Evolutionary conservation across 2,329 filamentous ascomycete species (phyloP).

Genomic region (Phyllosticta paracitricarpa): DNA sequence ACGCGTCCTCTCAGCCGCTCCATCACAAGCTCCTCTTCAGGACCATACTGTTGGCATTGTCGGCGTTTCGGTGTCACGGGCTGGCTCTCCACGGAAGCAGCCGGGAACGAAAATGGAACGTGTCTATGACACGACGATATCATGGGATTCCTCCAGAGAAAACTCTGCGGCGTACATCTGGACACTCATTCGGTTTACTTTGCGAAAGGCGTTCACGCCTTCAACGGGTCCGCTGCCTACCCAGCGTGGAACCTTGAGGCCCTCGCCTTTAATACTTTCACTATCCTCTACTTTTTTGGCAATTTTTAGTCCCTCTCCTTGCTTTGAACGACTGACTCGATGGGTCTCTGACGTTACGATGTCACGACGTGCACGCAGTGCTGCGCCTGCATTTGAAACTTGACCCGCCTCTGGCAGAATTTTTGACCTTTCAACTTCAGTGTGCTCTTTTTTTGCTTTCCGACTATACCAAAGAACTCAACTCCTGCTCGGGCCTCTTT

Average conservation of each 20-base stretch:
- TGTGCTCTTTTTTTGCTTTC: background rate
- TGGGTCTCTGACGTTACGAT: slow-evolving; percentile 11
- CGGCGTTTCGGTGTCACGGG: slow-evolving; percentile 8
- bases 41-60: slow-evolving; percentile 1
- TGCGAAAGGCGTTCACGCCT: background rate
- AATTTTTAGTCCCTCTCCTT: background rate
- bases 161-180: slow-evolving; percentile 3
- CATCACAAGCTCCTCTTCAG: background rate
- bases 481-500: background rate
- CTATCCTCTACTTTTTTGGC: background rate
- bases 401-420: background rate
- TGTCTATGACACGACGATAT: slow-evolving; percentile 5
- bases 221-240: background rate
- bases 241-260: background rate
- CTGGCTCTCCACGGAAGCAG: slow-evolving; percentile 1
- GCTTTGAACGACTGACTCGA: slow-evolving; percentile 3
- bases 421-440: background rate
- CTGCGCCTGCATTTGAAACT: slow-evolving; percentile 1
- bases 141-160: slow-evolving; percentile 9
- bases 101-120: slow-evolving; percentile 8
- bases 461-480: background rate
- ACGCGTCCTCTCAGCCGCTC: background rate
- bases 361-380: slow-evolving; percentile 5
- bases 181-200: background rate
- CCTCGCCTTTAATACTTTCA: background rate